Conservation (phyloP, 208 protist species). For the Acanthamoeba castellanii region DNA sequence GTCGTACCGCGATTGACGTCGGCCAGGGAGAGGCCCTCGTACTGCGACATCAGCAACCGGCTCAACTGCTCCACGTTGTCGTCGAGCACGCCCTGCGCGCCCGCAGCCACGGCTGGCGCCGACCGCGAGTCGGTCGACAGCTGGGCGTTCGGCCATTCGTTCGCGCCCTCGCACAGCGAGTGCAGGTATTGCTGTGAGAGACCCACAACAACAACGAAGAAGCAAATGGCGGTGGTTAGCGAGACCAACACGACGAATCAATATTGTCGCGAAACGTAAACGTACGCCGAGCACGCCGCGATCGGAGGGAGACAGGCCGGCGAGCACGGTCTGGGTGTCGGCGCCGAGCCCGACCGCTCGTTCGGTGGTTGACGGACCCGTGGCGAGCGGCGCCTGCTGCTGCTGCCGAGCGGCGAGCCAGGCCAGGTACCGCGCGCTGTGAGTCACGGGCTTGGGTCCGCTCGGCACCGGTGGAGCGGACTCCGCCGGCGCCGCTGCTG, state of each 20-base stretch:
- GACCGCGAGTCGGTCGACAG: not conserved
- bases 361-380: not conserved
- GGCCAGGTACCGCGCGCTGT: constrained; percentile 18
- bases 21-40: constrained; percentile 1
- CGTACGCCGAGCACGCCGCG: not conserved
- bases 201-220: too few species aligned
- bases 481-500: not conserved
- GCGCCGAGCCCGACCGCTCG: not conserved
- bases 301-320: not conserved
- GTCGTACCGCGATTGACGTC: constrained; percentile 6
- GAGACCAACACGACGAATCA: too few species aligned
- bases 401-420: constrained; percentile 1
- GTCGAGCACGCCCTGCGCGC: not conserved
- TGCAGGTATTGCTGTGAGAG: not conserved
- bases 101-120: not conserved
- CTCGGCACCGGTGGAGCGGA: not conserved
- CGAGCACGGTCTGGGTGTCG: not conserved
- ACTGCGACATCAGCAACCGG: constrained; percentile 17
- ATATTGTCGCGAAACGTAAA: not conserved
- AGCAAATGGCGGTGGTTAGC: not conserved
- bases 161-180: not conserved
- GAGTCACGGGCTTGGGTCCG: not conserved
- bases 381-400: not conserved
- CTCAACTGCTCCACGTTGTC: constrained; percentile 19
- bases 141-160: not conserved